These are phyloP conservation scores for Zygoascus bituminiphila DNA, from an alignment of 805 yeast species.

Conservation along the genomic window DNA sequence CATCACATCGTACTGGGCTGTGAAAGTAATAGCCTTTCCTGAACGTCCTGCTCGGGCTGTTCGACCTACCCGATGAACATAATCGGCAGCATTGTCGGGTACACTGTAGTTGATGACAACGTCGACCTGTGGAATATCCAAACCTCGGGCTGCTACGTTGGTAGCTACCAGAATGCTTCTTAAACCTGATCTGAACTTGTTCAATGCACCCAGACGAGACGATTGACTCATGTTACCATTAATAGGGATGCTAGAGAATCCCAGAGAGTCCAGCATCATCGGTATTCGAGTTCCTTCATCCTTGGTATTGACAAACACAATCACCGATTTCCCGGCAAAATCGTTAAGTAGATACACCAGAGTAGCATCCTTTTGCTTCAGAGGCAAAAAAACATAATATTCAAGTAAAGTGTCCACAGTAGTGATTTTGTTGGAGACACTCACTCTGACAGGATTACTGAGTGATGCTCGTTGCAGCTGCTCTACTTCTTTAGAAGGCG, in stretches of 20 bases:
- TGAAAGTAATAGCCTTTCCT: conserved; percentile 77
- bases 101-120: conserved; percentile 86
- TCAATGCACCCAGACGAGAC: conserved; percentile 84
- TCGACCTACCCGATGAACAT: conserved; percentile 95
- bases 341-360: conserved; percentile 78
- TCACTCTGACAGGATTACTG: conserved; percentile 79
- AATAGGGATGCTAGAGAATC: conserved; percentile 83
- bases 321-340: conserved; percentile 73
- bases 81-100: conserved; percentile 94
- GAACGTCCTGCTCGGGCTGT: conserved; percentile 95
- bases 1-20: conserved; percentile 92
- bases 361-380: conserved; percentile 85
- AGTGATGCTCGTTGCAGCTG: conserved; percentile 90
- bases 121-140: conserved; percentile 90
- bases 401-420: conserved; percentile 93
- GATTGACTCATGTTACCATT: conserved; percentile 95
- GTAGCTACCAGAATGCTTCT: conserved; percentile 90
- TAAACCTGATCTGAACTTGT: conserved; percentile 88
- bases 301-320: conserved; percentile 88
- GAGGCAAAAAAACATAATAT: conserved; percentile 81
- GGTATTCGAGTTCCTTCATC: conserved; percentile 93
- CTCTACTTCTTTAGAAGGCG: conserved; percentile 92
- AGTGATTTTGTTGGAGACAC: conserved; percentile 79
- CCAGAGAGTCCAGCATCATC: conserved; percentile 65
- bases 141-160: conserved; percentile 95